Conservation (phyloP, 306 rosid species). For the Quercus gilva region DNA sequence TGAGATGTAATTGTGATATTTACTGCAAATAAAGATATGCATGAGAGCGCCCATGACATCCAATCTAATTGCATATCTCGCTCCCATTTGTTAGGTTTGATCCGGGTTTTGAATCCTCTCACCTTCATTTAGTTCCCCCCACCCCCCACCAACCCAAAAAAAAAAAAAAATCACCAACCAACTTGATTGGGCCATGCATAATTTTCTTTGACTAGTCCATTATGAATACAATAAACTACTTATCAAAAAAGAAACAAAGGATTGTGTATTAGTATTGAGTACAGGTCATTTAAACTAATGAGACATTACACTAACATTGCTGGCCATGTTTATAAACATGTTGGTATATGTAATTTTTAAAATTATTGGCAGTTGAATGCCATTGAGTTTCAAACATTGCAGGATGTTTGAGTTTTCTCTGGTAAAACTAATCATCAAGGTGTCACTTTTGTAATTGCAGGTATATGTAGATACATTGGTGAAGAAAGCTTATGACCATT, state of each 20-base stretch:
- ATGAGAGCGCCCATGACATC: background rate
- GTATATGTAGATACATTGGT: conserved; percentile 83
- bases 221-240: no score
- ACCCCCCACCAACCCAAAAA: no score
- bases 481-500: conserved; percentile 92
- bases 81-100: no score
- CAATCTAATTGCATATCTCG: no score
- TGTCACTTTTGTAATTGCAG: conserved; percentile 51
- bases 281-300: background rate
- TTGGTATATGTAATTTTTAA: background rate
- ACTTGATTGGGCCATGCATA: no score
- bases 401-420: background rate
- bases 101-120: no score
- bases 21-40: background rate
- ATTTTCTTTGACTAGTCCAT: no score
- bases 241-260: no score
- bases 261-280: background rate
- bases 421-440: conserved; percentile 4
- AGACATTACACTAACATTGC: background rate
- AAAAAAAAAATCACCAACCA: no score
- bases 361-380: conserved; percentile 5
- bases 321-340: background rate
- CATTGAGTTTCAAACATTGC: conserved; percentile 11
- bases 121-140: no score
- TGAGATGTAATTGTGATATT: background rate